phyloP scores from a whole-genome alignment of 441 rosid species.

The California macrophylla region DNA sequence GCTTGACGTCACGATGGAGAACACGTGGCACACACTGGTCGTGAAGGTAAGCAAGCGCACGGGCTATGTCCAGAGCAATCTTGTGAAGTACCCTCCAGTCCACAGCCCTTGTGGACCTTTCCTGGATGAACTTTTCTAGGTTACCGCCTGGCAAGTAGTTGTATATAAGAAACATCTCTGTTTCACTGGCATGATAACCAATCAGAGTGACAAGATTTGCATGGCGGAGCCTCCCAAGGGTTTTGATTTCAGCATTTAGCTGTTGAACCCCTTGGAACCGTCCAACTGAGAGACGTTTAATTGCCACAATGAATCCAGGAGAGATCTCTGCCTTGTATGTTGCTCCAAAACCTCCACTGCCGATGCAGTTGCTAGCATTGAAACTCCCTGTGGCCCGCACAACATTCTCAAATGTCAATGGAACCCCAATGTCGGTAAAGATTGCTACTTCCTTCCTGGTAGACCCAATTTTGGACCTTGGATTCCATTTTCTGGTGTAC shows the following conservation, averaged over 20 bases:
- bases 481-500: conserved; percentile 49
- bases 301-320: conserved; percentile 49
- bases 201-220: conserved; percentile 64
- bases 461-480: conserved; percentile 39
- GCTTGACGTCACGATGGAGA: conserved; percentile 83
- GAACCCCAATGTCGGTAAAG: conserved; percentile 47
- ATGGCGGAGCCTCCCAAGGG: conserved; percentile 63
- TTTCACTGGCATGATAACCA: conserved; percentile 83
- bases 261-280: conserved; percentile 75
- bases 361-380: conserved; percentile 70
- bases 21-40: conserved; percentile 73
- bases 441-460: conserved; percentile 51
- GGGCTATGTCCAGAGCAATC: conserved; percentile 71
- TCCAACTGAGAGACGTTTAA: conserved; percentile 75
- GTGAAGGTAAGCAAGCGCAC: conserved; percentile 75
- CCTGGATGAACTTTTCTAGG: conserved; percentile 69
- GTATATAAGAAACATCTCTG: conserved; percentile 79
- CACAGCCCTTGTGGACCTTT: conserved; percentile 47
- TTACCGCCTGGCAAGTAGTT: conserved; percentile 85
- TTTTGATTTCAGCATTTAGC: conserved; percentile 70
- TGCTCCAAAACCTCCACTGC: conserved; percentile 79
- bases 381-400: conserved; percentile 69
- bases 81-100: conserved; percentile 66
- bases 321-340: conserved; percentile 70
- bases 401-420: conserved; percentile 57